Base-by-base conservation (phyloP, 257 asterid species). In the Gardenia jasminoides region DNA sequence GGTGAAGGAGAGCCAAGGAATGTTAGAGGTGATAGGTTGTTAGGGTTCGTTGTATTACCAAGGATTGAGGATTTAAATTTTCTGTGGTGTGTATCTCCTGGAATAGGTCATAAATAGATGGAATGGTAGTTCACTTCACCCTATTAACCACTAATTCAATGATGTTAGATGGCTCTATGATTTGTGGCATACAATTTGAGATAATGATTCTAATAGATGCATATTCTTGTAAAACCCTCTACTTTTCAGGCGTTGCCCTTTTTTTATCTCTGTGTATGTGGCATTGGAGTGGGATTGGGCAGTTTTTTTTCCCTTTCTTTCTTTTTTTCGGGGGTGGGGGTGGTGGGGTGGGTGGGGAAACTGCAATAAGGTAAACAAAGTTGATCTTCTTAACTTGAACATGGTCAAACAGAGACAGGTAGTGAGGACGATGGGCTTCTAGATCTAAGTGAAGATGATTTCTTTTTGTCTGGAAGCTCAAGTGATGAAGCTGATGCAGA, bases 401-500 rank as follows among this genome's bases (percentile, higher is more conserved):
- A 83, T 80, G 54, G 65, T 48, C 79, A 31, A 70, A 80, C 94
- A 96, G 99, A 96, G 87, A 96, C 99, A 7, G 99, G 98, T 80
- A 93, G 96, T 71, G 99, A 96, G 84, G 99, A 96, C 65, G 99
- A 93, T 86, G 99, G 96, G 65, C 91, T 89, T 78, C 85, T 93
- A 80, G 97, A 96, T 84, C 83, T 80, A 73, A 91, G 97, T 76
- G 97, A 91, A 6, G 99, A 96, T 80, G 99, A 93, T 88, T 93
- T 93, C 89, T 93, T 93, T 83, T 76, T 91, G 72, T 79, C 88
- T 80, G 98, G 96, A 80, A 92, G 97, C 90, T 96, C 99, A 66
- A 93, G 98, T 81, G 99, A 93, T 70, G 97, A 92, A 7, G 96
- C 91, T 73, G 91, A 96, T 67, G 97, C 99, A 69, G 99, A 93